Evolutionary conservation across 257 asterid species (phyloP).

Genomic region (Scutellaria baicalensis): DNA sequence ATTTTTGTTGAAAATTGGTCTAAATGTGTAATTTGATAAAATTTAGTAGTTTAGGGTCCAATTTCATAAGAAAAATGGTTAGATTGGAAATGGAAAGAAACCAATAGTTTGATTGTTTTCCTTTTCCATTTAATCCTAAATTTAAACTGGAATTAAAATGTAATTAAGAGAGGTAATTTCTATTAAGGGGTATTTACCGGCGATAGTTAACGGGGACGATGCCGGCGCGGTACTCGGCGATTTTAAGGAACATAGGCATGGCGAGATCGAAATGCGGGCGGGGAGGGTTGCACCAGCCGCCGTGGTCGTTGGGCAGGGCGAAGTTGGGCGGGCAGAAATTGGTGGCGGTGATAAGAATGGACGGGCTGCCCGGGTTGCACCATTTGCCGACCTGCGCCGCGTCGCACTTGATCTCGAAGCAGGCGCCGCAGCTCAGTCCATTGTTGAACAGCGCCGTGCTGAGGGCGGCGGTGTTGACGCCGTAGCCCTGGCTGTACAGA

Average conservation of each 20-base stretch:
- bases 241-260: constrained; percentile 76
- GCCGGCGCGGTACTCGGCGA: constrained; percentile 69
- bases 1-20: no score
- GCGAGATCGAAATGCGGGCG: constrained; percentile 76
- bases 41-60: no score
- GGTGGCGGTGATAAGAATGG: constrained; percentile 66
- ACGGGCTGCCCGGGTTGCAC: constrained; percentile 66
- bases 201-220: constrained; percentile 72
- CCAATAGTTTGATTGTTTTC: no score
- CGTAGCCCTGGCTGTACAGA: constrained; percentile 82
- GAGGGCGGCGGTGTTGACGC: constrained; percentile 68
- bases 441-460: constrained; percentile 73
- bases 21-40: no score
- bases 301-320: constrained; percentile 61
- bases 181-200: constrained; percentile 25
- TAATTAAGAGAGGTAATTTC: not conserved
- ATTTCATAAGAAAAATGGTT: no score
- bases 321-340: constrained; percentile 78
- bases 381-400: constrained; percentile 32
- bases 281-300: constrained; percentile 94
- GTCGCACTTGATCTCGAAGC: constrained; percentile 69
- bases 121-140: no score
- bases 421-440: constrained; percentile 77
- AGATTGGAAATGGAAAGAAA: no score
- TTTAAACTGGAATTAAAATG: not conserved